Evolutionary conservation across 805 yeast species (phyloP).

Genomic region (Candida nanaspora): DNA sequence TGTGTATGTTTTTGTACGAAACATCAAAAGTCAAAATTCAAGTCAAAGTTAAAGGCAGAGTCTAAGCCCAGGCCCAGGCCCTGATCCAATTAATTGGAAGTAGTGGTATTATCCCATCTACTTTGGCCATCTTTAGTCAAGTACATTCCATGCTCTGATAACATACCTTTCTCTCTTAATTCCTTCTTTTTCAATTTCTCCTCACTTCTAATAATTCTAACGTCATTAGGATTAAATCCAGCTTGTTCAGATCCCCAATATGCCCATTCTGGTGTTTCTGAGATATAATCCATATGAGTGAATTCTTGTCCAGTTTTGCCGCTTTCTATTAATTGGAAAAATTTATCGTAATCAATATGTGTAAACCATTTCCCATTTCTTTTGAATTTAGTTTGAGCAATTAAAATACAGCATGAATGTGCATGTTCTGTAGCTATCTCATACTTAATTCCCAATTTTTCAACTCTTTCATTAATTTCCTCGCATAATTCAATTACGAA

Average conservation of each 20-base stretch:
- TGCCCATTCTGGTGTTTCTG: slow-evolving; percentile 88
- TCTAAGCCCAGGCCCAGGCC: too few species aligned
- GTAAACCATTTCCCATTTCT: slow-evolving; percentile 77
- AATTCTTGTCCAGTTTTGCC: slow-evolving; percentile 69
- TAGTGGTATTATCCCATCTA: neutral
- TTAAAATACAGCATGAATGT: slow-evolving; percentile 84
- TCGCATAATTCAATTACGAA: slow-evolving; percentile 61
- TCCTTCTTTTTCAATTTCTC: slow-evolving; percentile 42
- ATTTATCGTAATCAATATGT: slow-evolving; percentile 75
- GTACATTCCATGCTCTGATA: neutral
- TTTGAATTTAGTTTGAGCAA: slow-evolving; percentile 69
- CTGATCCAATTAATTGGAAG: too few species aligned
- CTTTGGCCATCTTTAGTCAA: neutral
- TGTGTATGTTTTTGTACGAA: too few species aligned
- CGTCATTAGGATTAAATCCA: slow-evolving; percentile 87
- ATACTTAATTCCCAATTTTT: slow-evolving; percentile 48
- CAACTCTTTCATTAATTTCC: slow-evolving; percentile 47
- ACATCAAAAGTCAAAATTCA: too few species aligned
- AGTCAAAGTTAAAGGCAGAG: too few species aligned
- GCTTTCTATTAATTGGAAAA: slow-evolving; percentile 59
- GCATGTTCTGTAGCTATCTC: slow-evolving; percentile 94
- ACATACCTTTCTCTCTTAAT: neutral
- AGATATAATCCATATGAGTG: slow-evolving; percentile 71
- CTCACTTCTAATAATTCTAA: slow-evolving; percentile 57
- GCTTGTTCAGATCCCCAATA: slow-evolving; percentile 78